Base-by-base conservation (phyloP, 768 basidiomycete genomes). In the Candolleomyces efflorescens region DNA sequence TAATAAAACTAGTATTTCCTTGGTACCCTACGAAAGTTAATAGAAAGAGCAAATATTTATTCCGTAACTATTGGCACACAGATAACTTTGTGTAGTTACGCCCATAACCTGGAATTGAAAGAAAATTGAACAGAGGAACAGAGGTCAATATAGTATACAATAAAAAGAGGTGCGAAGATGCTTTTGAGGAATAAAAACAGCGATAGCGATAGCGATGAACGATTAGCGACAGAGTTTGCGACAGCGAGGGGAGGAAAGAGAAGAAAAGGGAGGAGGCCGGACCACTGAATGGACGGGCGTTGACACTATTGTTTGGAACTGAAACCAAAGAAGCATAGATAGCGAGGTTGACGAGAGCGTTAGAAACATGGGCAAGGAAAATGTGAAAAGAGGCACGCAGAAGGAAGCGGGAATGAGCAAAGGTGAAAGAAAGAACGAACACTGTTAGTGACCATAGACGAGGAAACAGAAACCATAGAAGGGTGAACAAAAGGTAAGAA, bases 161-260 rank as follows among this genome's bases (percentile, higher is more conserved):
- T 32, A 13, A 50, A 50, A 23, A 27, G 26, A 9, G n/a, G 20
- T 13, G 18, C 36, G n/a, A 11, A 23, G 12, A 32, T 53, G 38
- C 38, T 53, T 53, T 53, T n/a, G 32, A 20, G 38, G 24, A 32
- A 23, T n/a, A 27, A n/a, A 48, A 36, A 50, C 10, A 32, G 18
- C 49, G 49, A 50, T 50, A 50, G 49, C 49, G 49, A 50, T 50
- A 50, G 49, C 49, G 49, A 32, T 50, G 27, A 12, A 32, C 23
- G 49, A 50, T 50, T 50, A 50, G 49, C 26, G 49, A 50, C 49
- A 22, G 24, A 26, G 20, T 20, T 24, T 13, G 46, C 46, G 46
- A 48, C 24, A 48, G 46, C 46, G 46, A 48, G 22, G 22, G 46
- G n/a, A 48, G 13, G 46, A 6, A 24, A 18, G 6, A 22, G 44